Conservation (phyloP, 495 filamentous ascomycete genomes). For the Choiromyces venosus region DNA sequence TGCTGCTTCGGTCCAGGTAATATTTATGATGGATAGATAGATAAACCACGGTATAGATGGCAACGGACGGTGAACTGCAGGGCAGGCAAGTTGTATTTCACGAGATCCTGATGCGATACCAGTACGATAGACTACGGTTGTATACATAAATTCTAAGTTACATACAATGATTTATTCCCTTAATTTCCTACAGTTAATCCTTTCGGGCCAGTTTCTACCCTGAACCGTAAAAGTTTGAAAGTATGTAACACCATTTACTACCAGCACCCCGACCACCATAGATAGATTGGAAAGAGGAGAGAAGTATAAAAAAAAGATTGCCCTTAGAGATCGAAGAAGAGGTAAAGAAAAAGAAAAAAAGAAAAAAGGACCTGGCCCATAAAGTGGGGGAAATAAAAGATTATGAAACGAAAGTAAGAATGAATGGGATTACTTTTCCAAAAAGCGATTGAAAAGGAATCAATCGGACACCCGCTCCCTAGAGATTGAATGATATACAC, state of each 20-base stretch:
- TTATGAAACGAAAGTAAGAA: background rate
- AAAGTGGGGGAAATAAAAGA: background rate
- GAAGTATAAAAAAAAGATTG: constrained; percentile 33
- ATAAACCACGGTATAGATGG: no score
- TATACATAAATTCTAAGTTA: background rate
- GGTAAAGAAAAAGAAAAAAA: constrained; percentile 11
- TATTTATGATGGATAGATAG: background rate
- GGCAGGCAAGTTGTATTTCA: background rate
- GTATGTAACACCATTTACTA: background rate
- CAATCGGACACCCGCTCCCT: background rate
- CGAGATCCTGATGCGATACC: background rate
- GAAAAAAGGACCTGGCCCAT: constrained; percentile 12
- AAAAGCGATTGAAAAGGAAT: background rate
- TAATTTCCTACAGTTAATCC: background rate
- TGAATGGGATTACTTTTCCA: background rate
- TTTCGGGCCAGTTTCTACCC: background rate
- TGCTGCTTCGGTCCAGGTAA: background rate
- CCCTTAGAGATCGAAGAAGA: constrained; percentile 17
- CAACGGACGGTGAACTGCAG: background rate
- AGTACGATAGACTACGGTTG: background rate
- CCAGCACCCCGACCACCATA: background rate
- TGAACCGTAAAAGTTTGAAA: background rate
- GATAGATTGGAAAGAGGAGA: constrained; percentile 12
- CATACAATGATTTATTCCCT: background rate
- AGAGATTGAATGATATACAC: constrained; percentile 16